Percentiles rank a stretch among this genome's conserved stretches.
Conservation (phyloP, 2,329 filamentous ascomycete species). For the Stachybotrys chlorohalonatus region DNA sequence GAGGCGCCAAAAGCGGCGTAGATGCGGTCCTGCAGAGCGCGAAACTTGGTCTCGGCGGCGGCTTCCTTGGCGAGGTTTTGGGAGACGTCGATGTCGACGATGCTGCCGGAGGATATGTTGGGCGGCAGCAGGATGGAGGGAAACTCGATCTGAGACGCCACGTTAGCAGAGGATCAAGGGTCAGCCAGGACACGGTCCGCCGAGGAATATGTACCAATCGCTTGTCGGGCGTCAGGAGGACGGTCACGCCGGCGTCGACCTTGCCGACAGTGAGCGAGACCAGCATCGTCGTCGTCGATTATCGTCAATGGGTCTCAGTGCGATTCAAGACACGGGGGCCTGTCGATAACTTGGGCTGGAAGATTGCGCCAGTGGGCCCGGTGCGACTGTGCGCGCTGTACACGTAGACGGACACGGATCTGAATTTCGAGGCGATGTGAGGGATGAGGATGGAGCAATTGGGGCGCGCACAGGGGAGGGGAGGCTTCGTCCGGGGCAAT, state of each 20-base stretch:
- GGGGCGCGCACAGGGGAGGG: no score
- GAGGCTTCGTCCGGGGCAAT: no score
- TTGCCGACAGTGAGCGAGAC: conserved; percentile 98
- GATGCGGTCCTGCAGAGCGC: conserved; percentile 81
- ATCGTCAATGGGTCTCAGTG: background rate
- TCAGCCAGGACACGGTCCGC: background rate
- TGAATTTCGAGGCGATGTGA: no score
- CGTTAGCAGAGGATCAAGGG: conserved; percentile 10
- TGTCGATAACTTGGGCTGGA: conserved; percentile 1
- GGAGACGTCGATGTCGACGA: conserved; percentile 93
- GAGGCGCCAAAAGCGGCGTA: conserved; percentile 75
- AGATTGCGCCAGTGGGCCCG: no score
- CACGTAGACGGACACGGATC: no score
- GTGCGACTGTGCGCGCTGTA: no score
- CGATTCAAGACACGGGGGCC: background rate
- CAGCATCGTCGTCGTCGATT: conserved; percentile 51
- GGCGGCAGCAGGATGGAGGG: conserved; percentile 93
- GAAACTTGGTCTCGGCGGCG: conserved; percentile 66
- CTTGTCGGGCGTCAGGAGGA: conserved; percentile 94
- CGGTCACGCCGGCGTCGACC: conserved; percentile 96
- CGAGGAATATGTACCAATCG: conserved; percentile 61
- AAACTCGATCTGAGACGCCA: conserved; percentile 74
- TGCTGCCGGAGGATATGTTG: conserved; percentile 91
- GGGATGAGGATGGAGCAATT: no score
- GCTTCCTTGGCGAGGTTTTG: conserved; percentile 77